Percentiles rank a stretch among this genome's conserved stretches.
Evolutionary conservation across 352 stramenopile species (phyloP).

Genomic region (Pythium utonaiense): DNA sequence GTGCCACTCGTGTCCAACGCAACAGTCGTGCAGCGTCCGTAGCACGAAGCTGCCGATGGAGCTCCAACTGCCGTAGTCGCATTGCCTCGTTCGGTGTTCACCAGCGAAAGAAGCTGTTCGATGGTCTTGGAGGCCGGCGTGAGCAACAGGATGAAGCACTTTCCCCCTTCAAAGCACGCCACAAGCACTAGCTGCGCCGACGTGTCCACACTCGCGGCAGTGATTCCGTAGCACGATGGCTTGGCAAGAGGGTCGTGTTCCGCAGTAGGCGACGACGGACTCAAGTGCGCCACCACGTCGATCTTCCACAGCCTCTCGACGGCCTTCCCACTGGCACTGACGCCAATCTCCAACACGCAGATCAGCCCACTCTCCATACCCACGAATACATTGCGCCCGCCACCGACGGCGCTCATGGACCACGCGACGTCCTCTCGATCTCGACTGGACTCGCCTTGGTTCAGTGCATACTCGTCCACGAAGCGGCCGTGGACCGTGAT

Average conservation of each 20-base stretch:
- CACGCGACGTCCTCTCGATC: conserved; percentile 48
- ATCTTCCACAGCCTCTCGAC: conserved; percentile 74
- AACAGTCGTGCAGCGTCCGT: conserved; percentile 44
- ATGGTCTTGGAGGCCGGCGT: conserved; percentile 54
- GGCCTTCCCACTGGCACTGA: conserved; percentile 11
- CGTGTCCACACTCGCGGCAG: conserved; percentile 42
- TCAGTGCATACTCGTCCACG: conserved; percentile 55
- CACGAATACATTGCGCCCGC: conserved; percentile 63
- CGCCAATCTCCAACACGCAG: conserved; percentile 52
- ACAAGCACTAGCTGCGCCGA: conserved; percentile 41
- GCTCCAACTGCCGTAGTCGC: neutral
- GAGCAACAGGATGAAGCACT: conserved; percentile 80
- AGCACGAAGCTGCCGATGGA: conserved; percentile 19
- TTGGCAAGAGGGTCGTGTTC: conserved; percentile 1
- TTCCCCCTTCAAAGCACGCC: conserved; percentile 70
- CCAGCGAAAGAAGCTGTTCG: conserved; percentile 69
- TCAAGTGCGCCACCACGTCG: conserved; percentile 60
- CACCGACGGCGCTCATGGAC: conserved; percentile 41
- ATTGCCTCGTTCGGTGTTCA: conserved; percentile 47
- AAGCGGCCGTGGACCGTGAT: conserved; percentile 29
- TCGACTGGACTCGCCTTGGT: conserved; percentile 41
- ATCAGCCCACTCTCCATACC: conserved; percentile 74
- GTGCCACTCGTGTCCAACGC: conserved; percentile 46
- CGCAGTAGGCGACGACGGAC: neutral
- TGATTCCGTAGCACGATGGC: conserved; percentile 53